A percentile compares a stretch with the other conserved stretches of the same genome.
These are phyloP conservation scores for Aspergillus carbonarius DNA, from an alignment of 2,329 filamentous ascomycete genomes.

Conservation along the genomic window DNA sequence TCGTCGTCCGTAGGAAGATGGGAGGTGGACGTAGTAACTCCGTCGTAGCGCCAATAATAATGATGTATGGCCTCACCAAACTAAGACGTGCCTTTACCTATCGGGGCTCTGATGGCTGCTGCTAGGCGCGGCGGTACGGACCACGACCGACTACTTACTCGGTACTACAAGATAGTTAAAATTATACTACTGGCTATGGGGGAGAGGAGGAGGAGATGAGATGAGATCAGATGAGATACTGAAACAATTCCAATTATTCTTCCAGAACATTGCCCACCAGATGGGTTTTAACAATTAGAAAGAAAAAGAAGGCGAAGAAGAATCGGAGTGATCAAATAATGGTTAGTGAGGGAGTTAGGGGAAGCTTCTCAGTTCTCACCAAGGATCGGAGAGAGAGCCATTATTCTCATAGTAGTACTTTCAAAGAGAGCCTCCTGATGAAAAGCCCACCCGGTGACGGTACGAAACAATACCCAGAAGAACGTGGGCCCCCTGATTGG, in stretches of 20 bases:
- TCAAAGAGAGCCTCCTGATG: not conserved
- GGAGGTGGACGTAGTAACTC: constrained; percentile 2
- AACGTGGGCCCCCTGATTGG: not conserved
- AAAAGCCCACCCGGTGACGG: not conserved
- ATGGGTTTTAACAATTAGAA: not conserved
- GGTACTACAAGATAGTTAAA: not conserved
- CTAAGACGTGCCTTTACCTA: constrained; percentile 1
- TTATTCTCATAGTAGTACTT: not conserved
- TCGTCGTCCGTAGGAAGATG: not conserved
- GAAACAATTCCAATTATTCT: not conserved
- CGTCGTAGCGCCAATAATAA: constrained; percentile 6
- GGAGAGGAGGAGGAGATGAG: not conserved
- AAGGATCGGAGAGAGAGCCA: not conserved
- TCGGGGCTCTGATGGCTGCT: constrained; percentile 1
- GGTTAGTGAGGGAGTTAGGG: not conserved
- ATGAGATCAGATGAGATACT: not conserved
- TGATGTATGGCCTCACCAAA: constrained; percentile 3
- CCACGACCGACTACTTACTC: not conserved
- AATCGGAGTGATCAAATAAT: not conserved
- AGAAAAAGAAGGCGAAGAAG: not conserved
- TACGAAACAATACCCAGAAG: not conserved
- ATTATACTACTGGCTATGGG: no score
- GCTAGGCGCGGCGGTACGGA: not conserved
- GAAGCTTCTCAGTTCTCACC: not conserved
- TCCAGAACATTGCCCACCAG: not conserved